Percentiles rank a stretch among this genome's conserved stretches.
phyloP scores from a whole-genome alignment of 108 stramenopile species.

The Nannochloropsis salina region DNA sequence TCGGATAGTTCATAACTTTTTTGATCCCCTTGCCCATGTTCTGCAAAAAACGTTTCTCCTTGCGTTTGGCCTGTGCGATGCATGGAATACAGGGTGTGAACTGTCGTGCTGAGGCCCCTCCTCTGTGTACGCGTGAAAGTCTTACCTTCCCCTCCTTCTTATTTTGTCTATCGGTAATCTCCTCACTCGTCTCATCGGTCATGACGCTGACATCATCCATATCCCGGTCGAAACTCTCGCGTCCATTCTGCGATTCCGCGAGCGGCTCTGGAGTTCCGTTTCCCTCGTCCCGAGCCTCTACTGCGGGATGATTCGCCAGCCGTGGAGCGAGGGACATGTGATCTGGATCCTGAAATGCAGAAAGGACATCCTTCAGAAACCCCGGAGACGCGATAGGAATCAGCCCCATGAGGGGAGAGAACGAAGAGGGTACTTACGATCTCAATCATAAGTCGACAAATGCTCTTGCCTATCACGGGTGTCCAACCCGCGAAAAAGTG shows the following conservation, averaged over 20 bases:
- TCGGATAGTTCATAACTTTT: neutral
- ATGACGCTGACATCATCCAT: constrained; percentile 17
- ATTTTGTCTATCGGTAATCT: neutral
- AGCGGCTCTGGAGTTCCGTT: neutral
- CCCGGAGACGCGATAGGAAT: neutral
- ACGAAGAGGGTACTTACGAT: neutral
- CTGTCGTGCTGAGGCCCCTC: neutral
- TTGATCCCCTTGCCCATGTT: constrained; percentile 4
- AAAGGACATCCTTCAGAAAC: neutral
- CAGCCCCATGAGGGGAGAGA: neutral
- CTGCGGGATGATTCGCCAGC: neutral
- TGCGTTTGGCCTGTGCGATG: neutral
- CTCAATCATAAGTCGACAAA: constrained; percentile 14
- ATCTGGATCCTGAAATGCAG: neutral
- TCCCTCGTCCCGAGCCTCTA: neutral
- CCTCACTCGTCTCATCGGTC: neutral
- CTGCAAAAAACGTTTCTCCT: constrained; percentile 17
- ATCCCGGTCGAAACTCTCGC: neutral
- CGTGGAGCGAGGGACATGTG: neutral
- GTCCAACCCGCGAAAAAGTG: neutral
- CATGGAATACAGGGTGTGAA: neutral
- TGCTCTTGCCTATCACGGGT: neutral
- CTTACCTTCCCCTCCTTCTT: neutral
- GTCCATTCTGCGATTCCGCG: neutral
- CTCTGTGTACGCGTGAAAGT: neutral